phyloP scores from a whole-genome alignment of 495 filamentous ascomycete species.

The Symbiotaphrina buchneri region DNA sequence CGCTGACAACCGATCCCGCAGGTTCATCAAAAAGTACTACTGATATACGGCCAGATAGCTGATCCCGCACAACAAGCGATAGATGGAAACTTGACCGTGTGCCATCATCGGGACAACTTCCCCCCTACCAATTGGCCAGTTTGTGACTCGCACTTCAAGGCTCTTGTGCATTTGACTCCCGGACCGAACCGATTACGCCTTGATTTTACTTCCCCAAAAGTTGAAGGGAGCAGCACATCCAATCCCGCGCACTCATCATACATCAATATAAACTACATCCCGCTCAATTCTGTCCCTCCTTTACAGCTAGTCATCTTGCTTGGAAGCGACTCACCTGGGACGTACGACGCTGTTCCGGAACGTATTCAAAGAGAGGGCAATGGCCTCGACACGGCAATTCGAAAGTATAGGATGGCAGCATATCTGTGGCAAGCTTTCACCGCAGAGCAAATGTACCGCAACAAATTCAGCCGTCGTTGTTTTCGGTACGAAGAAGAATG shows the following conservation, averaged over 20 bases:
- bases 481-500: conserved; percentile 89
- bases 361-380: conserved; percentile 58
- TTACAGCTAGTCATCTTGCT: conserved; percentile 69
- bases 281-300: conserved; percentile 50
- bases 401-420: conserved; percentile 75
- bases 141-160: conserved; percentile 70
- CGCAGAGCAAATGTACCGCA: conserved; percentile 80
- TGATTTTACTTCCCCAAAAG: conserved; percentile 65
- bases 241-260: conserved; percentile 54
- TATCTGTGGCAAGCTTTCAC: conserved; percentile 95
- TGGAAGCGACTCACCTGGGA: conserved; percentile 69
- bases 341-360: conserved; percentile 63
- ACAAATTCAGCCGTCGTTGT: conserved; percentile 58
- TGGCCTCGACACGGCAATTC: conserved; percentile 50
- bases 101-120: conserved; percentile 64
- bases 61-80: conserved; percentile 44
- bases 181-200: conserved; percentile 71
- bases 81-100: conserved; percentile 61
- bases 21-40: conserved; percentile 77
- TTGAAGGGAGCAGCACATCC: conserved; percentile 32
- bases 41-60: conserved; percentile 58
- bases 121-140: conserved; percentile 70
- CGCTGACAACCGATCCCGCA: conserved; percentile 15
- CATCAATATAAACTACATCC: conserved; percentile 65
- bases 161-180: conserved; percentile 63